Percentiles rank a stretch among this genome's conserved stretches.
phyloP scores from a whole-genome alignment of 78 protist species.

The Dictyostelium brefeldianum region DNA sequence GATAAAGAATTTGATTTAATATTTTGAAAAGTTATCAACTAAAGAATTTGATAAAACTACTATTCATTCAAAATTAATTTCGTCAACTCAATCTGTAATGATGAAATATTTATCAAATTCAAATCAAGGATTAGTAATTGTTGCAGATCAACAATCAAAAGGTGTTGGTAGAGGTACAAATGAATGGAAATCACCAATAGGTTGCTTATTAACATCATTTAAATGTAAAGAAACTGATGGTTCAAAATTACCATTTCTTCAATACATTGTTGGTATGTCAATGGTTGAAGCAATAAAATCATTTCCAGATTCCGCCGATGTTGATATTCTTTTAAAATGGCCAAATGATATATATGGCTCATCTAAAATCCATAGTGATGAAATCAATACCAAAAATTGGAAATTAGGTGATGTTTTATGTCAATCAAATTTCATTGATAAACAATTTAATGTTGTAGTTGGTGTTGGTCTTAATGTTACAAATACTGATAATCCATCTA shows the following conservation, averaged over 20 bases:
- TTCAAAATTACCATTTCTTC: constrained; percentile 54
- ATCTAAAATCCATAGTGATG: neutral
- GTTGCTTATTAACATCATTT: constrained; percentile 54
- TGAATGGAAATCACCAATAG: constrained; percentile 40
- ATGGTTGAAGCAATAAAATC: constrained; percentile 37
- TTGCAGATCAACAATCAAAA: constrained; percentile 28
- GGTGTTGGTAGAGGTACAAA: constrained; percentile 56
- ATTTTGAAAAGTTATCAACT: constrained; percentile 27
- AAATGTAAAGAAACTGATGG: constrained; percentile 43
- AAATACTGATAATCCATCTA: constrained; percentile 30
- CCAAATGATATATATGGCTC: constrained; percentile 61
- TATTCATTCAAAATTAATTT: neutral
- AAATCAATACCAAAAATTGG: neutral
- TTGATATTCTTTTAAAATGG: constrained; percentile 40
- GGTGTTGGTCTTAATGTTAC: constrained; percentile 57
- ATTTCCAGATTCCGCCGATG: neutral
- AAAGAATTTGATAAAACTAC: constrained; percentile 16
- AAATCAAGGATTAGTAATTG: constrained; percentile 38
- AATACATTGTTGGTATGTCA: constrained; percentile 53
- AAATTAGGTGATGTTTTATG: constrained; percentile 78
- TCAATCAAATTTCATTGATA: constrained; percentile 36
- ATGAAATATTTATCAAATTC: constrained; percentile 22
- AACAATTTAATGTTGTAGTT: constrained; percentile 26
- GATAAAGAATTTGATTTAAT: constrained; percentile 10
- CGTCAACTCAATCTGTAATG: constrained; percentile 33